These are phyloP conservation scores for Pythium vanterpoolii DNA, from an alignment of 352 stramenopile genomes.

Conservation along the genomic window DNA sequence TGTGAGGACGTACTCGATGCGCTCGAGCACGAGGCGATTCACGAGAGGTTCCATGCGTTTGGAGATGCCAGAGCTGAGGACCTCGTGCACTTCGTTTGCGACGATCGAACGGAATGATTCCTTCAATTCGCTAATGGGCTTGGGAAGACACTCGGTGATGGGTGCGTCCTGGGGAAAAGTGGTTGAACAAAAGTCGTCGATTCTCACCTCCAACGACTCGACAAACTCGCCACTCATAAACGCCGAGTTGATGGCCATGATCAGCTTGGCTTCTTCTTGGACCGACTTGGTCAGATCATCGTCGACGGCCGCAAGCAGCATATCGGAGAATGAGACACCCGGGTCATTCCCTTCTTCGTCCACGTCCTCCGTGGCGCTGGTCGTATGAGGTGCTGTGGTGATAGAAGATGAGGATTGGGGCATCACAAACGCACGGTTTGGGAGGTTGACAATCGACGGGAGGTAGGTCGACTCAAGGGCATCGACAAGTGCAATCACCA, in stretches of 20 bases:
- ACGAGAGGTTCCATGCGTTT: slow-evolving; percentile 43
- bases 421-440: slow-evolving; percentile 56
- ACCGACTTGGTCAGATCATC: slow-evolving; percentile 58
- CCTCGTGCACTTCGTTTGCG: slow-evolving; percentile 62
- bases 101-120: slow-evolving; percentile 73
- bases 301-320: slow-evolving; percentile 75
- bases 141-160: slow-evolving; percentile 73
- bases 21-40: slow-evolving; percentile 41
- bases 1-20: slow-evolving; percentile 66
- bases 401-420: slow-evolving; percentile 25
- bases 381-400: slow-evolving; percentile 3
- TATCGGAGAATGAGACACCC: slow-evolving; percentile 75
- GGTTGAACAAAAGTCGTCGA: slow-evolving; percentile 43
- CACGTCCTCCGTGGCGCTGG: slow-evolving; percentile 4
- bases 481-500: slow-evolving; percentile 83
- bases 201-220: slow-evolving; percentile 49
- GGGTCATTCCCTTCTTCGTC: slow-evolving; percentile 19
- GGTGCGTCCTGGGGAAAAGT: slow-evolving; percentile 51
- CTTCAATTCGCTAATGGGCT: slow-evolving; percentile 62
- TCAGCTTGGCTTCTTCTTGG: slow-evolving; percentile 72
- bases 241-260: slow-evolving; percentile 88
- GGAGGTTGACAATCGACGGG: slow-evolving; percentile 65
- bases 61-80: slow-evolving; percentile 47
- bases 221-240: slow-evolving; percentile 81
- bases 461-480: slow-evolving; percentile 79